Conservation (phyloP, 73 alveolate genomes). For the Durusdinium trenchii region DNA sequence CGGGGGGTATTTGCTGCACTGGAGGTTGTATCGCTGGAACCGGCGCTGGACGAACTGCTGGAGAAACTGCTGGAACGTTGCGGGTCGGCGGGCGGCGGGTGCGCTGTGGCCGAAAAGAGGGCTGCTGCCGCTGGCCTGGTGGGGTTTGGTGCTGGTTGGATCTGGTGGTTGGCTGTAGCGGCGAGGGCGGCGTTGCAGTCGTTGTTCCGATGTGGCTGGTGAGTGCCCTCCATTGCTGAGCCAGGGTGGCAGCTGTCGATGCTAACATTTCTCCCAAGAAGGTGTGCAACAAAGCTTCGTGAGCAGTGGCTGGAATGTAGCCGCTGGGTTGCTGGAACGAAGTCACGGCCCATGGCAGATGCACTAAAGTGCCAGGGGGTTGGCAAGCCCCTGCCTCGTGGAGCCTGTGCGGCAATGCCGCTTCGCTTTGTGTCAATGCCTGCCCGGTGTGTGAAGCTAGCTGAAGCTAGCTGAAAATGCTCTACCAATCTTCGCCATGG, state of each 20-base stretch:
- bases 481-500: background rate
- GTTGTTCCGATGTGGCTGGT: no score
- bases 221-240: background rate
- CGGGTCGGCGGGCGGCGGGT: no score
- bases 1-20: no score
- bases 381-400: background rate
- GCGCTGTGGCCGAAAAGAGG: no score
- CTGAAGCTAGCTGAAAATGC: background rate
- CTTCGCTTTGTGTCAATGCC: background rate
- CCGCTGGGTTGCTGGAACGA: background rate
- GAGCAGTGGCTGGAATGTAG: slow-evolving; percentile 23
- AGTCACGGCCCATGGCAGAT: background rate
- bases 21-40: no score
- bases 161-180: no score
- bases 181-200: no score
- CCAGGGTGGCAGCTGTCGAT: background rate
- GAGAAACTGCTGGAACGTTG: no score
- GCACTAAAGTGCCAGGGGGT: background rate
- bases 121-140: no score
- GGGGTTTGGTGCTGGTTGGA: no score
- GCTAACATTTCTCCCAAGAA: background rate
- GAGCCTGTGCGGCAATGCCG: background rate
- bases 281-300: background rate
- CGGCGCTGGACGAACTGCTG: no score
- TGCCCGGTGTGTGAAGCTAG: background rate